These are phyloP conservation scores for Ogataea zsoltii DNA, from an alignment of 805 yeast genomes.

Conservation along the genomic window DNA sequence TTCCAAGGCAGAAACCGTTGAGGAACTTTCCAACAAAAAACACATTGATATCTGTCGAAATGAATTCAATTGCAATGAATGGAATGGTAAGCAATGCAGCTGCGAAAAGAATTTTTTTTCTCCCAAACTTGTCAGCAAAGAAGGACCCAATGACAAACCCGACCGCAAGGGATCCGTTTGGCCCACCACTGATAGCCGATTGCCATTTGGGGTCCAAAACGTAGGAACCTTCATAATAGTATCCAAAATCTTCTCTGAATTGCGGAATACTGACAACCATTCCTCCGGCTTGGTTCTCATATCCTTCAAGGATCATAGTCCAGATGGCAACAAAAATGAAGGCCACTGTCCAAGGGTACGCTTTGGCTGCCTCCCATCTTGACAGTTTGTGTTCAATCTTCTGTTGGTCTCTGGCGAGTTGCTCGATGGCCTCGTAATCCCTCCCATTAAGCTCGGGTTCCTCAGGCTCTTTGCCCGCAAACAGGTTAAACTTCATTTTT, in stretches of 20 bases:
- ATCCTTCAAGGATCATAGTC: slow-evolving; percentile 40
- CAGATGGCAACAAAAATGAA: slow-evolving; percentile 40
- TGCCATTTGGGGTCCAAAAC: slow-evolving; percentile 46
- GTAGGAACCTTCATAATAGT: slow-evolving; percentile 28
- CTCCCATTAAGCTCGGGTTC: slow-evolving; percentile 1
- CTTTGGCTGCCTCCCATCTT: slow-evolving; percentile 35
- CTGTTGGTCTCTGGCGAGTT: slow-evolving; percentile 9
- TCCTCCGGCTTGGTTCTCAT: slow-evolving; percentile 42
- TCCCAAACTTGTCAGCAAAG: slow-evolving; percentile 38
- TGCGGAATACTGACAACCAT: slow-evolving; percentile 39
- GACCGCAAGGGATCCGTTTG: slow-evolving; percentile 33
- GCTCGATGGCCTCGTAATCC: slow-evolving; percentile 2
- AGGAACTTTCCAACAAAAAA: slow-evolving; percentile 44
- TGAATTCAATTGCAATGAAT: slow-evolving; percentile 42
- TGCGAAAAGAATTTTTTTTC: slow-evolving; percentile 36
- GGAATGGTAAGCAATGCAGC: slow-evolving; percentile 33
- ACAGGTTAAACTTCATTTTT: too few relatives aligned
- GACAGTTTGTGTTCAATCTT: slow-evolving; percentile 10
- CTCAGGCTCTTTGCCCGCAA: background rate
- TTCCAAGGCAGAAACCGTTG: slow-evolving; percentile 46
- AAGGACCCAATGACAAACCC: slow-evolving; percentile 39
- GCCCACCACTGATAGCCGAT: slow-evolving; percentile 40
- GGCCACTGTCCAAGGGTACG: slow-evolving; percentile 38
- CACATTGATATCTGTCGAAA: slow-evolving; percentile 37
- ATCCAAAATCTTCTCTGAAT: slow-evolving; percentile 39